These are phyloP conservation scores for Penicillium longicatenatum DNA, from an alignment of 495 filamentous ascomycete genomes.

Conservation along the genomic window DNA sequence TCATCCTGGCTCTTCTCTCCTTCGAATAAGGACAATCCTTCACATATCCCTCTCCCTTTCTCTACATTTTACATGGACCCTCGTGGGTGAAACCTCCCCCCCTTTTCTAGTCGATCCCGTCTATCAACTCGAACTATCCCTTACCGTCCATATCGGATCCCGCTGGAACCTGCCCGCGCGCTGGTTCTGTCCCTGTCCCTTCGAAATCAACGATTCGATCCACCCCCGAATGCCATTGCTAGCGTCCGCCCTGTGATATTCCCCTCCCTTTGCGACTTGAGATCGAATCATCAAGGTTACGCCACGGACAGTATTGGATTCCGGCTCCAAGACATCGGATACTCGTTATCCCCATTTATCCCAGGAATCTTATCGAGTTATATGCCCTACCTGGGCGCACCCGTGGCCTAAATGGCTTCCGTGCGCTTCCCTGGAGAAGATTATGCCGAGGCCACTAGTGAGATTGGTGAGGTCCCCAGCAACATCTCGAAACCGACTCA, in stretches of 20 bases:
- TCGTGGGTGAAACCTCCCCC: constrained; percentile 23
- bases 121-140: neutral
- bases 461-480: constrained; percentile 41
- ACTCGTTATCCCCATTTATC: constrained; percentile 15
- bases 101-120: constrained; percentile 5
- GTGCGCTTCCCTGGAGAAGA: constrained; percentile 32
- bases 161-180: constrained; percentile 15
- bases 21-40: constrained; percentile 14
- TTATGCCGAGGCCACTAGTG: constrained; percentile 23
- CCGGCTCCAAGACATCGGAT: constrained; percentile 32
- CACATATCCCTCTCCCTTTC: constrained; percentile 13
- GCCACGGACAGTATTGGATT: constrained; percentile 26
- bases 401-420: constrained; percentile 43
- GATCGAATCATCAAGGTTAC: neutral
- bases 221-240: constrained; percentile 15
- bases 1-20: constrained; percentile 14
- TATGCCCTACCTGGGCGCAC: constrained; percentile 35
- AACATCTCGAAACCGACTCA: constrained; percentile 47
- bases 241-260: constrained; percentile 1
- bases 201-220: neutral
- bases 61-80: constrained; percentile 26
- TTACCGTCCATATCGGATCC: constrained; percentile 6
- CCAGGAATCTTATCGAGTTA: constrained; percentile 23
- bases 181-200: neutral
- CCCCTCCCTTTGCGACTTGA: constrained; percentile 4